Conservation (phyloP, 306 rosid species). For the Vigna angularis region DNA sequence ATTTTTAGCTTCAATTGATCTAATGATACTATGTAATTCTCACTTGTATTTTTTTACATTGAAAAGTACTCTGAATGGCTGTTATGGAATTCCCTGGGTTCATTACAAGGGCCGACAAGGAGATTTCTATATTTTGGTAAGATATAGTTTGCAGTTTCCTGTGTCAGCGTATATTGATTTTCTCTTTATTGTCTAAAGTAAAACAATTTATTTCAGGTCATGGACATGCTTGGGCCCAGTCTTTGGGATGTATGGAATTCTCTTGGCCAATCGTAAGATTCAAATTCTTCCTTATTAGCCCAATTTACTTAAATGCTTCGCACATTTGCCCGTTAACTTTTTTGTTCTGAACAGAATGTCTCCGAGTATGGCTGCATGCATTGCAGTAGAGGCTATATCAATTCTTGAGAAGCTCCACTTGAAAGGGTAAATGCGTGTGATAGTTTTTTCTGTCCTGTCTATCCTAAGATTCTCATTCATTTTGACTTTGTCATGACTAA, state of each 20-base stretch:
- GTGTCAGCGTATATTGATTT: slow-evolving; percentile 22
- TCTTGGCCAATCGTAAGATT: slow-evolving; percentile 83
- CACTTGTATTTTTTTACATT: slow-evolving; percentile 42
- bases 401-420: slow-evolving; percentile 94
- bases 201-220: slow-evolving; percentile 65
- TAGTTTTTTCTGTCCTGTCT: not conserved
- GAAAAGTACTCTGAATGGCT: slow-evolving; percentile 77
- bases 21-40: slow-evolving; percentile 40
- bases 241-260: slow-evolving; percentile 95
- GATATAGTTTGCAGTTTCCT: slow-evolving; percentile 50
- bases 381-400: slow-evolving; percentile 95
- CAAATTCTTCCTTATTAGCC: slow-evolving; percentile 19
- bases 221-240: slow-evolving; percentile 99
- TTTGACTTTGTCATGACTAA: slow-evolving; percentile 21
- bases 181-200: slow-evolving; percentile 44
- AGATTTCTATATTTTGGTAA: slow-evolving; percentile 93
- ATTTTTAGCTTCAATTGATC: slow-evolving; percentile 19
- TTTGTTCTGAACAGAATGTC: slow-evolving; percentile 73
- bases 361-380: slow-evolving; percentile 92
- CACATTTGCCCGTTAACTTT: slow-evolving; percentile 30
- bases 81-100: slow-evolving; percentile 92
- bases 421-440: slow-evolving; percentile 71
- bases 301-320: not conserved
- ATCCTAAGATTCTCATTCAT: slow-evolving; percentile 25
- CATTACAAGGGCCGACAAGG: slow-evolving; percentile 97